Base-by-base conservation (phyloP, 345 rosid genomes). In the Syzygium aromaticum region DNA sequence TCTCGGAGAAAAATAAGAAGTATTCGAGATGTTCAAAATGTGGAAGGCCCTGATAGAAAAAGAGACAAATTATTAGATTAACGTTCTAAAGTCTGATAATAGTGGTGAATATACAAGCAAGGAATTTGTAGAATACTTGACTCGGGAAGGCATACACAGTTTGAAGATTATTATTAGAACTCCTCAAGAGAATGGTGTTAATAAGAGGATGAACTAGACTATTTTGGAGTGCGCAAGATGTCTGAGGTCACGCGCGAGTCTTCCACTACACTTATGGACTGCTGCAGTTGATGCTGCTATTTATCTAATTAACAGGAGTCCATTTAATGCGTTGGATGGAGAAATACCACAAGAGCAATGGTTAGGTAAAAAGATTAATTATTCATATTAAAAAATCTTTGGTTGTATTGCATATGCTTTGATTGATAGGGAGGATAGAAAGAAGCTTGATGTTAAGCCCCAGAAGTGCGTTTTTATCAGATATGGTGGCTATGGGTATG, bases 261-360 rank as follows among this genome's bases (percentile, higher is more conserved):
- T 54, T 2, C 27, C 23, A 54, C 1, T 0, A 22, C 2, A 54
- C 59, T 54, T 54, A 22, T 22, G 23, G 27, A 27, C 1, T 22
- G 12, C 5, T 54, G 9, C 4, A 56, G n/a, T 23, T 56, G 13
- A 56, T 56, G 5, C 0, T 3, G 0, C 1, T 56, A 1, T 56
- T 56, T 56, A 23, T 23, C n/a, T 3, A 22, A 3, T 56, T 22
- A 56, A 56, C 23, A 56, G n/a, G 46, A 43, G 46, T 43, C 46
- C 46, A 43, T 43, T 43, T 43, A 43, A 43, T 56, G 61, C 2
- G 1, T 8, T 56, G 0, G n/a, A 56, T 56, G 61, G 5, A 56
- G 13, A 56, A 56, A 56, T 9, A 56, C 5, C 2, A 0, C 0
- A 56, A 23, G 11, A 9, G n/a, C 2, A 56, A 0, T 22, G 13